phyloP scores from a whole-genome alignment of 306 rosid genomes.

The Prosopis cineraria region DNA sequence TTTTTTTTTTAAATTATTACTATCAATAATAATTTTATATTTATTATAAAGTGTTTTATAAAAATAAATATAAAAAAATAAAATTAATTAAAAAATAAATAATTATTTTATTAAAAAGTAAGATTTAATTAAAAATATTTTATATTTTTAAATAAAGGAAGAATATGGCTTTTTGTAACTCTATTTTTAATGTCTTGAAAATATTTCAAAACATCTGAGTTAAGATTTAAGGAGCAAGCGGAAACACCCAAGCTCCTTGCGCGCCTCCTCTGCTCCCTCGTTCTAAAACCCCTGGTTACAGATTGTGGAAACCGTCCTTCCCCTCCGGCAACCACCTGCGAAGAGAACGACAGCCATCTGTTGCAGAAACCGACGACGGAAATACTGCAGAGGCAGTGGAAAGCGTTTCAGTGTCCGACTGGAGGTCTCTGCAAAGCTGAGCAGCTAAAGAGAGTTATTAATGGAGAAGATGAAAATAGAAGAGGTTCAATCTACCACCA shows the following conservation, averaged over 20 bases:
- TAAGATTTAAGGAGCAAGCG: neutral
- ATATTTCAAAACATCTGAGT: no score
- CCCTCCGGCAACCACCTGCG: neutral
- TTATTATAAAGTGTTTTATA: no score
- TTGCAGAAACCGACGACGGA: neutral
- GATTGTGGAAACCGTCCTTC: neutral
- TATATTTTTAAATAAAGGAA: no score
- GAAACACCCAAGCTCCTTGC: neutral
- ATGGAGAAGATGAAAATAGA: constrained; percentile 76
- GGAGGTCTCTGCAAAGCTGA: constrained; percentile 8
- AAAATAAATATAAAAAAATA: no score
- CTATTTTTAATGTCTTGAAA: no score
- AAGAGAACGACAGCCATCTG: neutral
- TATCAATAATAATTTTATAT: no score
- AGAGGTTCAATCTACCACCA: constrained; percentile 87
- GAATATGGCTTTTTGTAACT: no score
- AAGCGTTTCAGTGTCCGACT: neutral
- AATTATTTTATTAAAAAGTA: no score
- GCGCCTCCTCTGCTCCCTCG: neutral
- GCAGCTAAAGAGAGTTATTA: neutral
- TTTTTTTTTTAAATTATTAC: no score
- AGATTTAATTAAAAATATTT: no score
- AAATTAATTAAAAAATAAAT: no score
- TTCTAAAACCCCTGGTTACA: neutral
- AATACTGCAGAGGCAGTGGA: neutral